Conservation (phyloP, 2,329 filamentous ascomycete genomes). For the Rosellinia necatrix region DNA sequence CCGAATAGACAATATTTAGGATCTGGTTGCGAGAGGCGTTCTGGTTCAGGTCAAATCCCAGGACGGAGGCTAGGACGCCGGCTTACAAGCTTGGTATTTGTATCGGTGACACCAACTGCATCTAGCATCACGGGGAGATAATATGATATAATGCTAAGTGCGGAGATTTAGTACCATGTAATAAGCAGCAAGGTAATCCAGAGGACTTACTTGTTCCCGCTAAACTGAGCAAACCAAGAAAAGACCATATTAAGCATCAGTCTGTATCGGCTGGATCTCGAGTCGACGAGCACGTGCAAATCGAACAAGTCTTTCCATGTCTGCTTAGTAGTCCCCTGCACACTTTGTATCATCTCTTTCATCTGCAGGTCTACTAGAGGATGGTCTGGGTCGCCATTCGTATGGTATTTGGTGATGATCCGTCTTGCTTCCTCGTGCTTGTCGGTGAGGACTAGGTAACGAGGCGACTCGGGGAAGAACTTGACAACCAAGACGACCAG, state of each 20-base stretch:
- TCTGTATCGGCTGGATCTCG: conserved; percentile 43
- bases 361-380: conserved; percentile 49
- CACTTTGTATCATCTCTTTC: conserved; percentile 45
- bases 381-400: conserved; percentile 46
- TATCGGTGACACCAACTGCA: conserved; percentile 46
- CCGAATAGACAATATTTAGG: conserved; percentile 47
- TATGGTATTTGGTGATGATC: conserved; percentile 48
- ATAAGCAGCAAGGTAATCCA: no score
- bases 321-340: conserved; percentile 41
- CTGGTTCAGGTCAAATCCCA: no score
- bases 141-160: conserved; percentile 42
- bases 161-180: conserved; percentile 3
- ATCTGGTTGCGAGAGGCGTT: conserved; percentile 19
- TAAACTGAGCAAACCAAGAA: conserved; percentile 49
- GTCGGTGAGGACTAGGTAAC: conserved; percentile 42
- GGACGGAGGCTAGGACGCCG: no score
- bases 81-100: conserved; percentile 45
- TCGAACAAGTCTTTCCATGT: conserved; percentile 46
- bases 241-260: conserved; percentile 47
- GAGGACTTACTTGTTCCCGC: conserved; percentile 43
- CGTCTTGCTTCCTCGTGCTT: conserved; percentile 43
- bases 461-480: conserved; percentile 44
- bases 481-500: conserved; percentile 40
- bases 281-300: conserved; percentile 43
- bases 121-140: conserved; percentile 48